A percentile compares a stretch with the other conserved stretches of the same genome.
phyloP scores from a whole-genome alignment of 331 rosid genomes.

The Cydonia oblonga region DNA sequence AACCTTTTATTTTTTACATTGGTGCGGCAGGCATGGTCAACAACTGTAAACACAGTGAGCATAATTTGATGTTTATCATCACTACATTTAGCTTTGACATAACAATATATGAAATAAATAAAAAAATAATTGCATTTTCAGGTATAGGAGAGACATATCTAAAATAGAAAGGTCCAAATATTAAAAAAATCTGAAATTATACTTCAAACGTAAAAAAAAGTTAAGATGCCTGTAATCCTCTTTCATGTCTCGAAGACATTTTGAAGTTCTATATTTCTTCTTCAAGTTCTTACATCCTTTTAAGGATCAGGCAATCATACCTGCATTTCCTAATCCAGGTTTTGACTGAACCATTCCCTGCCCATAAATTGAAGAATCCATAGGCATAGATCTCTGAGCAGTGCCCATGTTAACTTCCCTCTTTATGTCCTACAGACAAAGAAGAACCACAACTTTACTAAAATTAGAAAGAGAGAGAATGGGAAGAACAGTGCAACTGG shows the following conservation, averaged over 20 bases:
- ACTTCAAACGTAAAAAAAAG: not conserved
- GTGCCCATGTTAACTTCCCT: constrained; percentile 57
- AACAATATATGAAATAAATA: not conserved
- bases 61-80: not conserved
- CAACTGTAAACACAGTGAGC: not conserved
- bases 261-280: not conserved
- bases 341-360: constrained; percentile 76
- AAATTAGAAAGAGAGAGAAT: constrained; percentile 8
- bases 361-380: constrained; percentile 77
- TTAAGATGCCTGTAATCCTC: not conserved
- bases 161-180: not conserved
- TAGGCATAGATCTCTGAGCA: constrained; percentile 67
- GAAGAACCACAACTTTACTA: constrained; percentile 5
- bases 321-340: constrained; percentile 72
- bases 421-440: constrained; percentile 52
- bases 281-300: not conserved
- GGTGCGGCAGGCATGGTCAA: not conserved
- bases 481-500: not conserved
- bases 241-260: not conserved
- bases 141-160: not conserved
- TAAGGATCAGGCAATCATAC: constrained; percentile 16
- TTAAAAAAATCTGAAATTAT: not conserved
- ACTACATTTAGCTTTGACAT: not conserved
- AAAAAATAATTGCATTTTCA: not conserved
- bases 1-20: not conserved